phyloP scores from a whole-genome alignment of 2,329 filamentous ascomycete species.

The Aspergillus tanneri region DNA sequence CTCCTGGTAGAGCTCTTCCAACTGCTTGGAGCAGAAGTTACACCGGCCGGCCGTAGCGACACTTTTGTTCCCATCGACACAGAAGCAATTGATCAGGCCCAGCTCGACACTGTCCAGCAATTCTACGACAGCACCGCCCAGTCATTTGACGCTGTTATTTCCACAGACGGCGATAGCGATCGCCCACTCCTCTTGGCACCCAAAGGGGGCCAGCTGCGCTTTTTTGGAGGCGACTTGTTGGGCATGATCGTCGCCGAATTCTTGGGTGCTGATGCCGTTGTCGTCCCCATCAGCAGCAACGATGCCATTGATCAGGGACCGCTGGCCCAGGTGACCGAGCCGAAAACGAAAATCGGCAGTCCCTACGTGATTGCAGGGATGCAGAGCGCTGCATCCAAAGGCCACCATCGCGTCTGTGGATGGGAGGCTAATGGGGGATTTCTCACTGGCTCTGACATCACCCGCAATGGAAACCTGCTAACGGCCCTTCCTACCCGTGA shows the following conservation, averaged over 20 bases:
- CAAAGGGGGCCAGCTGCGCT: conserved; percentile 27
- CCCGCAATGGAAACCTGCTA: conserved; percentile 27
- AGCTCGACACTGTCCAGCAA: conserved; percentile 30
- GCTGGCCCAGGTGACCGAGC: conserved; percentile 26
- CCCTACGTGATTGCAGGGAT: conserved; percentile 37
- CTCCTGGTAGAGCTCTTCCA: conserved; percentile 32
- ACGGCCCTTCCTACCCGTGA: conserved; percentile 34
- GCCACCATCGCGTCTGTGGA: conserved; percentile 29
- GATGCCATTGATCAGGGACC: conserved; percentile 35
- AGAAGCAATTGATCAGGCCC: conserved; percentile 34
- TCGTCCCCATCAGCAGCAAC: conserved; percentile 37
- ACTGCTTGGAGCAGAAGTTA: conserved; percentile 30
- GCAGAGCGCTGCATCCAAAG: conserved; percentile 30
- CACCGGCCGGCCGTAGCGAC: conserved; percentile 32
- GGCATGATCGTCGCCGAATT: conserved; percentile 36
- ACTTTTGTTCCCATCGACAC: conserved; percentile 38
- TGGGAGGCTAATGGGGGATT: conserved; percentile 39
- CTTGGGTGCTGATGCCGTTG: conserved; percentile 29
- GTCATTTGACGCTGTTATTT: conserved; percentile 31
- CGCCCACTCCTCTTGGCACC: conserved; percentile 33
- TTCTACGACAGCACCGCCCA: conserved; percentile 25
- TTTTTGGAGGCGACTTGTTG: conserved; percentile 35
- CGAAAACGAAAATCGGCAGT: conserved; percentile 37
- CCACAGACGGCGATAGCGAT: conserved; percentile 37
- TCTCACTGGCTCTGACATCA: conserved; percentile 32